Base-by-base conservation (phyloP, 768 basidiomycete genomes). In the Tylopilus felleus region DNA sequence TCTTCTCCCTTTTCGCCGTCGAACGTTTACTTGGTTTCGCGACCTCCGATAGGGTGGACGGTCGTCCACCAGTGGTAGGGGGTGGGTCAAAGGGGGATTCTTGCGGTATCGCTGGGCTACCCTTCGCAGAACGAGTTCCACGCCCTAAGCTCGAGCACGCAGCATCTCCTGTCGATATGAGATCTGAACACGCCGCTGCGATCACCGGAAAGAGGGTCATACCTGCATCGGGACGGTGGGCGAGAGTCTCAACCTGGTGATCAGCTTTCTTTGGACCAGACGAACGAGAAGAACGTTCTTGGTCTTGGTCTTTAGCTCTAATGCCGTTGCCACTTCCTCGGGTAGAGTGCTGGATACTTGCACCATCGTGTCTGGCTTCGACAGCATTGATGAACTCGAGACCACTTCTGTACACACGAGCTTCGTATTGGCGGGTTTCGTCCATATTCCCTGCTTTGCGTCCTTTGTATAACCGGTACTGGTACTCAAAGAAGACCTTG, bases 401-500 rank as follows among this genome's bases (percentile, higher is more conserved):
- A 22, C 65, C 66, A 36, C 2, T n/a, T 23, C 38, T 55, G 38
- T 17, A 0, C 19, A 67, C 1, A 0, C 2, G 31, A 12, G 0
- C 22, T 1, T 5, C 8, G 49, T 46, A 57, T n/a, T 31, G 5
- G 4, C 1, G 3, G 29, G 31, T 49, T 1, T 10, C 8, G 9
- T 19, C 0, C 12, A 2, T 9, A n/a, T 17, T 9, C 2, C 33
- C 8, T 1, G 16, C 4, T 46, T n/a, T 17, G 28, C 17, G 21
- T 5, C 19, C 47, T 44, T 3, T 6, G 22, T 27, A 16, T 28
- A 65, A 40, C 27, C 0, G 43, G 28, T 16, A 2, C 44, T 69
- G 56, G 36, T 59, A 71, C 31, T 57, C 16, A 53, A 69, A 45
- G 52, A 71, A 69, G 35, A 27, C 48, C 44, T 3, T 23, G 56